Evolutionary conservation across 1,284 basidiomycete genomes (phyloP), one percentile per base, ranked within the genome.

Genomic region (Puccinia triticina): DNA sequence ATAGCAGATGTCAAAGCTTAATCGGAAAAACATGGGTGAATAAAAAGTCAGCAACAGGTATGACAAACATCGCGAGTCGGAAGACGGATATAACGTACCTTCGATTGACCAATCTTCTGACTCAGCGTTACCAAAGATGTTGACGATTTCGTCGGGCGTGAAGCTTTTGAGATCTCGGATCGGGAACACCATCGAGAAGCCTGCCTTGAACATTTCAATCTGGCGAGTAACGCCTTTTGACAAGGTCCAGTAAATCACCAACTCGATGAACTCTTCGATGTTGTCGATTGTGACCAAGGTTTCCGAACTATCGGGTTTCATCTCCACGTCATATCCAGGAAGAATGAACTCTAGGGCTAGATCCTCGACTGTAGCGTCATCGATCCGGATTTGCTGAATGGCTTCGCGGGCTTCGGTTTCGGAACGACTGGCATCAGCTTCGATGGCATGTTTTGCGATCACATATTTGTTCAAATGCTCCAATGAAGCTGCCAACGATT

Each of bases 311-410:
- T 84, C 83, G 48, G 84, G 92, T 86, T 91, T 91, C 71, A 98
- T 90, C 87, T 97, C 94, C 82, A 98, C 93, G 85, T 85, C 84
- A 82, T 96, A 95, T 12, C 97, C 97, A 12, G 97, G 97, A 21
- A 99, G 89, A 3, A 96, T 98, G 87, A 98, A 98, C 88, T 99
- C 96, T 46, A 99, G 90, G 0, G 93, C 92, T 57, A 99, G 90
- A 86, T 96, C 94, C 84, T 93, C 92, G 7, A 99, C 85, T 71
- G 88, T 88, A 2, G 88, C 89, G 14, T 88, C 90, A 37, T 90
- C 90, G 83, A 95, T 87, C 34, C 87, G 86, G 64, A 89, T 83
- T 3, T 87, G 84, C 0, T 85, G 85, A 14, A 88, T 85, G 37
- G 88, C 88, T 71, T 84, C 86, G 26, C 85, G 83, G 59, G 87